Base-by-base conservation (phyloP, 768 basidiomycete genomes). In the Leccinellum rugosiceps region DNA sequence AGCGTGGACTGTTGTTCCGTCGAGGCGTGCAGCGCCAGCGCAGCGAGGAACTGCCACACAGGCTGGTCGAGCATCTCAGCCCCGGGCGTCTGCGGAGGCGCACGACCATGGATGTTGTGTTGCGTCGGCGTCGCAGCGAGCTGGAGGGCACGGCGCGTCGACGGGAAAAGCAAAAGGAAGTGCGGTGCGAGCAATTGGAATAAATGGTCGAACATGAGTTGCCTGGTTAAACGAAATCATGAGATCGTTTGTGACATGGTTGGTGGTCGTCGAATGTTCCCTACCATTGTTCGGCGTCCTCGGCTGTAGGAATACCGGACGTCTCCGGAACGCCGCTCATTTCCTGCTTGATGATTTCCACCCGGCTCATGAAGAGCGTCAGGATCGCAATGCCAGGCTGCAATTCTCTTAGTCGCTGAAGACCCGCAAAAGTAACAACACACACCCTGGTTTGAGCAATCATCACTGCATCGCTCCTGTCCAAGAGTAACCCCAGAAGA, bases 1-100 rank as follows among this genome's bases (percentile, higher is more conserved):
- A 99, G 80, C 46, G 84, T 76, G 61, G 92, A 90, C 70, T 98
- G 96, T 71, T 99, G 93, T 63, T 93, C 88, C 44, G 84, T 78
- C 49, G 84, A 83, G 13, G 93, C 90, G 62, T 90, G 88, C 41
- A 95, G 79, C 3, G 94, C 95, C 50, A 98, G 75, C 2, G 92
- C 86, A 7, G 94, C 92, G 34, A 97, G 81, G 79, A 94, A 92
- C 69, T 91, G 88, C 94, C 94, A 97, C n/a, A 93, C 90, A 14
- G 90, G 91, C 71, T 91, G 90, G 74, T 96, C 93, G 54, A 89
- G 79, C 57, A 82, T 78, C 68, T 90, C 89, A 72, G 76, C 38
- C 68, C 71, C 45, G 57, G 64, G 13, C 2, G 47, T 86, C 67
- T 91, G 89, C 72, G 94, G 88, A 56, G 87, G 77, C 43, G 76